Conservation (phyloP, 2,329 filamentous ascomycete species). For the Pyrenophora tritici-repentis region DNA sequence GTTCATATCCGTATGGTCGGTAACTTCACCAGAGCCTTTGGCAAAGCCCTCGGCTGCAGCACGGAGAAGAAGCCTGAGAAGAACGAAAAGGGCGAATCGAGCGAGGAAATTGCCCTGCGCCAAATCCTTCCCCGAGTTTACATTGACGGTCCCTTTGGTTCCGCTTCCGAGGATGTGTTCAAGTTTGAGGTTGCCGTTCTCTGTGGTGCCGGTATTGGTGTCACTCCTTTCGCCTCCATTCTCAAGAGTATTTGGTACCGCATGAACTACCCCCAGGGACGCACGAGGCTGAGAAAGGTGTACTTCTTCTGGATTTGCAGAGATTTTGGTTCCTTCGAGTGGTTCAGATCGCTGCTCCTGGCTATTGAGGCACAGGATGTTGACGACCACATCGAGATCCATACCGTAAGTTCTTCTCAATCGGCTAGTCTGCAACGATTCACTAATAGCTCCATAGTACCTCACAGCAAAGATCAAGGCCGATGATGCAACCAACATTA, state of each 20-base stretch:
- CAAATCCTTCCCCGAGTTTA: conserved; percentile 79
- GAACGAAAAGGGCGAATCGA: conserved; percentile 61
- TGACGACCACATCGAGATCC: conserved; percentile 83
- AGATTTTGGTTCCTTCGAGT: conserved; percentile 86
- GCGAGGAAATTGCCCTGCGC: conserved; percentile 69
- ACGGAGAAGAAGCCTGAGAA: conserved; percentile 63
- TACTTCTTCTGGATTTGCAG: conserved; percentile 94
- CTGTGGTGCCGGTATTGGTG: conserved; percentile 58
- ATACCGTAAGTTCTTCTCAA: conserved; percentile 59
- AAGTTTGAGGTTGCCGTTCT: conserved; percentile 62
- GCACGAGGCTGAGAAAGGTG: conserved; percentile 79
- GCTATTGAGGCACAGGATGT: conserved; percentile 87
- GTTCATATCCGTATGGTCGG: conserved; percentile 84
- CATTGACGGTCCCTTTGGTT: conserved; percentile 83
- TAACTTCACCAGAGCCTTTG: conserved; percentile 75
- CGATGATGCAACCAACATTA: conserved; percentile 86
- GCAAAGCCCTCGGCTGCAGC: conserved; percentile 75
- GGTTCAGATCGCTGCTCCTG: conserved; percentile 82
- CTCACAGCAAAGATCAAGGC: conserved; percentile 85
- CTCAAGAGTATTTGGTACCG: conserved; percentile 90
- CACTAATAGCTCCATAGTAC: conserved; percentile 56
- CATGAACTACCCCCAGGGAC: conserved; percentile 83
- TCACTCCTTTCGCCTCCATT: conserved; percentile 59
- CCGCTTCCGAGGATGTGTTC: conserved; percentile 86
- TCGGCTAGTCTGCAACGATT: not conserved